Evolutionary conservation across 768 basidiomycete genomes (phyloP), one percentile per base, ranked within the genome.

Genomic region (Tricholoma matsutake): DNA sequence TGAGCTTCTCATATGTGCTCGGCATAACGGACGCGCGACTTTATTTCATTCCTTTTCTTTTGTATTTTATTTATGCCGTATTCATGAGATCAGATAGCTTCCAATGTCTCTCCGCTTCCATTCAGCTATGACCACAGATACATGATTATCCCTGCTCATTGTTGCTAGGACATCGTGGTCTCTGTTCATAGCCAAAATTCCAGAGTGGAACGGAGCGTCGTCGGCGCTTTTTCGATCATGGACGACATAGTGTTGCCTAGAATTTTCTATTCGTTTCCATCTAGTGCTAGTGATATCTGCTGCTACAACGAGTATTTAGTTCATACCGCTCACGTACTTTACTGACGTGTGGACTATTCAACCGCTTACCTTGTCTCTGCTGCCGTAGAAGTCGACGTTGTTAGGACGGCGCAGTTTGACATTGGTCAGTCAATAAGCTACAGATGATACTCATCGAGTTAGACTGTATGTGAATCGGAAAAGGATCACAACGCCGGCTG

Each of bases 121-220:
- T 57, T 66, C 61, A 57, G 67, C 61, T 65, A 67, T 78, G 77
- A 69, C 68, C 79, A 78, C 71, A 78, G 64, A 67, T 68, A 55
- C 47, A 57, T 65, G 64, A 35, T 47, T 25, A 56, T 61, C 68
- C 71, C 66, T 61, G 61, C 73, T 25, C 75, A 72, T 63, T 1
- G 76, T 63, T 75, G 75, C 75, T 65, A 71, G 64, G 65, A 67
- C 29, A 67, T 67, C 54, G 32, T 71, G 70, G 68, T 60, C 69
- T 81, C 74, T 83, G 81, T 83, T 84, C 83, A 84, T 84, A 83
- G 82, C 78, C 80, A 76, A 80, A 77, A 81, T 81, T 64, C 61
- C 43, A 59, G 58, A 79, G 79, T 79, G 76, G 75, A 68, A 31
- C 58, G 68, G 77, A 74, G 80, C 72, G 80, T 78, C 77, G 28